Evolutionary conservation across 441 rosid species (phyloP), one percentile per base, ranked within the genome.

Genomic region (Pelargonium fulgidum): DNA sequence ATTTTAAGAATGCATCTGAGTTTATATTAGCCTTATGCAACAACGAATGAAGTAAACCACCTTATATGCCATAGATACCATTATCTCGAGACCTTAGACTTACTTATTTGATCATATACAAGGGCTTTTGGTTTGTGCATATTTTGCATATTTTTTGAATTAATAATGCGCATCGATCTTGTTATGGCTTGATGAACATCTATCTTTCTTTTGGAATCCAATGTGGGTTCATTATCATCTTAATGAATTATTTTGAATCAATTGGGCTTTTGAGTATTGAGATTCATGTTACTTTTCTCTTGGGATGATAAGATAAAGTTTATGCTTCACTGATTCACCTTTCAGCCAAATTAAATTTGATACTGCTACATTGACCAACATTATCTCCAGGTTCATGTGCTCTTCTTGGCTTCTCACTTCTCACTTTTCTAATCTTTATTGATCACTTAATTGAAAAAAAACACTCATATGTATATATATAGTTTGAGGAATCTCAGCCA

Each of bases 211-310:
- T 76, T 52, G 81, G 87, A 79, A 82, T 84, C 87, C 86, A 54
- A 82, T 75, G 82, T 70, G 64, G 66, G 77, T 12, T 73, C 76
- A 78, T 76, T 81, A 7, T 54, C 14, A 7, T 54, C 17, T 74
- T 11, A 70, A 76, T 66, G 39, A 45, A 67, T 14, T 70, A 71
- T 70, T 75, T 80, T 73, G 73, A 76, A 79, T 75, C 74, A 77
- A 39, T 56, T 63, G 70, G 47, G 76, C 81, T 79, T 82, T 79
- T 68, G 64, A 76, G 77, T 56, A 56, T 10, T 68, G 81, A 84
- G 86, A 85, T 82, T 85, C 91, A 85, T 73, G 54, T 75, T 66
- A 69, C 78, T 79, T 76, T 81, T 73, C 80, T 68, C 79, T 83
- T 72, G 70, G 66, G n/a, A n/a, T n/a, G 85, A 81, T 82, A 82